These are phyloP conservation scores for Trichoderma sp. DNA, from an alignment of 2,329 filamentous ascomycete species.

Conservation along the genomic window DNA sequence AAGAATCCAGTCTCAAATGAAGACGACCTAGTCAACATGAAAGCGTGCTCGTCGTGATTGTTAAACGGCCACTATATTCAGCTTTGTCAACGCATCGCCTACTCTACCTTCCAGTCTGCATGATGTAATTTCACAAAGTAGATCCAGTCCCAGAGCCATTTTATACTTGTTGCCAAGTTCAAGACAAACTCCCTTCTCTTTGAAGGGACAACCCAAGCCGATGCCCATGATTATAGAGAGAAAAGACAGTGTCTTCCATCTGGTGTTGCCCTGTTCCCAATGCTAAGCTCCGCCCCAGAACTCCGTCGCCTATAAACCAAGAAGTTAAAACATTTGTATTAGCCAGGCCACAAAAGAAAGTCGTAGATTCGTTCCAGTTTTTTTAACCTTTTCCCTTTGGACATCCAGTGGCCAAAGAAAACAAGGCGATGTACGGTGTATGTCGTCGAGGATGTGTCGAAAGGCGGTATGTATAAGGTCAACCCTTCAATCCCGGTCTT, in stretches of 20 bases:
- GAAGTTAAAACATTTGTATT: constrained; percentile 11
- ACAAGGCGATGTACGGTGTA: not conserved
- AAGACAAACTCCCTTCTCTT: not conserved
- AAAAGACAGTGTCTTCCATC: not conserved
- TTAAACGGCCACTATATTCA: not conserved
- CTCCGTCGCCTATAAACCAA: constrained; percentile 33
- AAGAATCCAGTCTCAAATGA: not conserved
- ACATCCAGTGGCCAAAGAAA: not conserved
- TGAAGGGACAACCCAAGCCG: not conserved
- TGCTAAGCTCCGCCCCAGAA: constrained; percentile 20
- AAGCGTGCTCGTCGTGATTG: not conserved
- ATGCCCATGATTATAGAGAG: not conserved
- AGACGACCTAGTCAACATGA: not conserved
- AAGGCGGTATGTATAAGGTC: not conserved
- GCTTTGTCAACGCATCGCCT: constrained; percentile 13
- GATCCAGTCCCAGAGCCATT: not conserved
- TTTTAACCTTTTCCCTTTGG: not conserved
- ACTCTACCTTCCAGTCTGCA: constrained; percentile 1
- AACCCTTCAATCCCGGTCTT: constrained; percentile 7
- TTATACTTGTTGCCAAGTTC: not conserved
- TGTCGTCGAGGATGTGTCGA: constrained; percentile 22
- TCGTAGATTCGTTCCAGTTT: constrained; percentile 30
- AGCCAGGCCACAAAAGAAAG: constrained; percentile 16
- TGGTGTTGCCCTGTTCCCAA: constrained; percentile 14
- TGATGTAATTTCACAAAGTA: constrained; percentile 11